phyloP scores from a whole-genome alignment of 805 yeast genomes.

The Diddensiella santjacobensis region DNA sequence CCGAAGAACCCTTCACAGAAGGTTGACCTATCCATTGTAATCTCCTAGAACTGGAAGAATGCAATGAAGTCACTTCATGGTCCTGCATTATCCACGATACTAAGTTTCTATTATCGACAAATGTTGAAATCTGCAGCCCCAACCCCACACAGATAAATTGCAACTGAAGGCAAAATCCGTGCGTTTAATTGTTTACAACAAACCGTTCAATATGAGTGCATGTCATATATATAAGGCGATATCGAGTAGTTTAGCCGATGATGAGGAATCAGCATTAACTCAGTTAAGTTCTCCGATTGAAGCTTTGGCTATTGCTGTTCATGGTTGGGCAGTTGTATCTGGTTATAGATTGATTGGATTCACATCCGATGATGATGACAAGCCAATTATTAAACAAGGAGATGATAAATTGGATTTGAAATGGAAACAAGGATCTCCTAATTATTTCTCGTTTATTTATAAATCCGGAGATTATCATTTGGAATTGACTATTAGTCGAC shows the following conservation, averaged over 20 bases:
- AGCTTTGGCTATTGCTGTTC: conserved; percentile 22
- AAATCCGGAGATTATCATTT: conserved; percentile 1
- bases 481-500: conserved; percentile 16
- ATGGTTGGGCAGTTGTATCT: conserved; percentile 17
- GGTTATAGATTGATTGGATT: conserved; percentile 5
- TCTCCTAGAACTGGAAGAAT: neutral
- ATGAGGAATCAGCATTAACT: conserved; percentile 15
- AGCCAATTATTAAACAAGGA: neutral
- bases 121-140: too few relatives aligned
- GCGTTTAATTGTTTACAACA: neutral
- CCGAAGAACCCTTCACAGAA: conserved; percentile 14
- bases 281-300: conserved; percentile 16
- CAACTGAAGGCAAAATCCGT: neutral
- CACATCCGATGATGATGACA: neutral
- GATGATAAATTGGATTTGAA: conserved; percentile 1
- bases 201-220: too few relatives aligned
- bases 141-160: too few relatives aligned
- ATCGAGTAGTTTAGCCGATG: conserved; percentile 14
- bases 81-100: neutral
- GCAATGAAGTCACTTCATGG: neutral
- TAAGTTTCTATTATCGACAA: too few relatives aligned
- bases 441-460: conserved; percentile 17
- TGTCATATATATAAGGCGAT: conserved; percentile 21
- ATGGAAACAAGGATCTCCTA: conserved; percentile 21
- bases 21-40: conserved; percentile 20